phyloP scores from a whole-genome alignment of 2,329 filamentous ascomycete genomes.

The Colletotrichum sansevieriae region DNA sequence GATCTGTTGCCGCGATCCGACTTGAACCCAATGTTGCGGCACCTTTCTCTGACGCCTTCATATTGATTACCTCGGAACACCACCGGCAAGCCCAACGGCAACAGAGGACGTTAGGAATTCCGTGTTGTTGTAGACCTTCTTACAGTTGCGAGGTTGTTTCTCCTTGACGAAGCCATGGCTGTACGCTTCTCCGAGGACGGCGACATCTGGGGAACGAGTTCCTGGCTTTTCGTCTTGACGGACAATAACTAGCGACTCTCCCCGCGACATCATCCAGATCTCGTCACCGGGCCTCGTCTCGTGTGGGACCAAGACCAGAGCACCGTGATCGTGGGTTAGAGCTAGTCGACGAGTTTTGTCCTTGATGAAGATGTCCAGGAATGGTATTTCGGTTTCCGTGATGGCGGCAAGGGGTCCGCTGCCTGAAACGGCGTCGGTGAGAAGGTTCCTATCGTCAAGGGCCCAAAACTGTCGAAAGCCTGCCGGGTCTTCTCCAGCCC shows the following conservation, averaged over 20 bases:
- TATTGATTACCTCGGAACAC: slow-evolving; percentile 28
- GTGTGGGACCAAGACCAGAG: slow-evolving; percentile 37
- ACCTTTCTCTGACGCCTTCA: too few species aligned
- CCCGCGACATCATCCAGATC: slow-evolving; percentile 38
- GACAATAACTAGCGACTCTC: slow-evolving; percentile 24
- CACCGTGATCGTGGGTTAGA: slow-evolving; percentile 37
- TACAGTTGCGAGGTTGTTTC: slow-evolving; percentile 15
- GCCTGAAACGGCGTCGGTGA: slow-evolving; percentile 50
- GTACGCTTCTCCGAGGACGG: slow-evolving; percentile 35
- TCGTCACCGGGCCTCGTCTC: slow-evolving; percentile 35
- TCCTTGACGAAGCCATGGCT: slow-evolving; percentile 32
- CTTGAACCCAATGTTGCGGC: too few species aligned
- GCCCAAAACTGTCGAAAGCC: slow-evolving; percentile 53
- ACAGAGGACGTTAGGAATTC: slow-evolving; percentile 41
- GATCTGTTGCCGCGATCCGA: too few species aligned
- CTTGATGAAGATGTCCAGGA: slow-evolving; percentile 40
- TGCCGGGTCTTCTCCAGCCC: slow-evolving; percentile 49
- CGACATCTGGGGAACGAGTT: slow-evolving; percentile 9
- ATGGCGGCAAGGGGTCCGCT: slow-evolving; percentile 43
- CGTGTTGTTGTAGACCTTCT: slow-evolving; percentile 29
- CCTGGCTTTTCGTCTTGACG: slow-evolving; percentile 7
- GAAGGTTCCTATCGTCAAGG: slow-evolving; percentile 50
- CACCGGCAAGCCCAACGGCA: slow-evolving; percentile 40
- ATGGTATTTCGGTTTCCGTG: slow-evolving; percentile 45
- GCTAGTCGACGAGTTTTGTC: slow-evolving; percentile 33